These are phyloP conservation scores for Terfezia boudieri DNA, from an alignment of 495 filamentous ascomycete genomes.

Conservation along the genomic window DNA sequence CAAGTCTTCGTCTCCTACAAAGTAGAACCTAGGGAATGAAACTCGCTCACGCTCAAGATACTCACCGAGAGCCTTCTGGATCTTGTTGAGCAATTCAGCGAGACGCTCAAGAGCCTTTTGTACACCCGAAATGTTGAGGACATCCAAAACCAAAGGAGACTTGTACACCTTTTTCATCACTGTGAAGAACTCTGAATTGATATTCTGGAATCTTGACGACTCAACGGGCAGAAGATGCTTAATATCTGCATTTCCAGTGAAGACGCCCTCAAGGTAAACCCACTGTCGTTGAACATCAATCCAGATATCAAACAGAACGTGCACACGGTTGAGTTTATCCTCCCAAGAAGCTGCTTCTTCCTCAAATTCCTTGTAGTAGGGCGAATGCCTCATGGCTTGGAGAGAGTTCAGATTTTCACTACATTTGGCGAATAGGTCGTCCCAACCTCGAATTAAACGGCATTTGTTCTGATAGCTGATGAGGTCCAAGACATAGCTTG, in stretches of 20 bases:
- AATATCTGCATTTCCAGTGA: slow-evolving; percentile 95
- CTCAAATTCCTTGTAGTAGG: slow-evolving; percentile 97
- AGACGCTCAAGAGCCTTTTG: slow-evolving; percentile 89
- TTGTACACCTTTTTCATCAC: slow-evolving; percentile 99
- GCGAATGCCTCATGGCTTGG: slow-evolving; percentile 96
- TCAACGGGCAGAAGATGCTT: slow-evolving; percentile 93
- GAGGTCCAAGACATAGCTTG: slow-evolving; percentile 76
- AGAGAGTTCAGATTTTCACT: slow-evolving; percentile 93
- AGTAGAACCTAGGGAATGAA: slow-evolving; percentile 96
- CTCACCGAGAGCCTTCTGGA: slow-evolving; percentile 95
- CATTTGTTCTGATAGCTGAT: slow-evolving; percentile 97
- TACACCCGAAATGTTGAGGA: slow-evolving; percentile 80
- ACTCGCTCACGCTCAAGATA: slow-evolving; percentile 94
- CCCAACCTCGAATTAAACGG: slow-evolving; percentile 89
- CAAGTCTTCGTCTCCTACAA: slow-evolving; percentile 94
- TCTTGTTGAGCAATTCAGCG: slow-evolving; percentile 90
- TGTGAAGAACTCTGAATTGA: slow-evolving; percentile 91
- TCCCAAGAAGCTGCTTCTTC: slow-evolving; percentile 94
- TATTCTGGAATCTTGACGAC: slow-evolving; percentile 90
- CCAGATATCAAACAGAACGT: slow-evolving; percentile 97
- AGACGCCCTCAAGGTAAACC: slow-evolving; percentile 97
- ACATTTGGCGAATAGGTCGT: slow-evolving; percentile 94
- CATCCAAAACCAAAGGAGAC: slow-evolving; percentile 79
- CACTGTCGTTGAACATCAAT: slow-evolving; percentile 98
- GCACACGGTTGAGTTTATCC: slow-evolving; percentile 90